Conservation (phyloP, 495 filamentous ascomycete species). For the Bathelium albidoporum region DNA sequence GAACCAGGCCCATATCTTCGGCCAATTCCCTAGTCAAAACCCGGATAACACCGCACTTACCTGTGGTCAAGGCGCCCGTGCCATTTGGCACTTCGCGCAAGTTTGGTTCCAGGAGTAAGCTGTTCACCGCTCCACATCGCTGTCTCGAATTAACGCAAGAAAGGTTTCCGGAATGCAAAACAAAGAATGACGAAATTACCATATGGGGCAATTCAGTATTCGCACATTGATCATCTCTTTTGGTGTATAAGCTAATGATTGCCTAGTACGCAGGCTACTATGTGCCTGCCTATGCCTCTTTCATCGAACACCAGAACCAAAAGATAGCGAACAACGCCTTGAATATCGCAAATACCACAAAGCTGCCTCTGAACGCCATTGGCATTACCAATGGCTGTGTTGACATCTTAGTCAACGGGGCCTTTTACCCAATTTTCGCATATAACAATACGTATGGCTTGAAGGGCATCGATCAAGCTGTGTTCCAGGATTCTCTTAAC, state of each 20-base stretch:
- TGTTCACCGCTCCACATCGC: not conserved
- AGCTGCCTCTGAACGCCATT: conserved; percentile 15
- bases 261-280: conserved; percentile 16
- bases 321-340: conserved; percentile 13
- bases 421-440: conserved; percentile 31
- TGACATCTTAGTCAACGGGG: conserved; percentile 31
- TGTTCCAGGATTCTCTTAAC: conserved; percentile 27
- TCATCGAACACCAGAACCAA: conserved; percentile 18
- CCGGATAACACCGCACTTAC: not conserved
- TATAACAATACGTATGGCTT: conserved; percentile 39
- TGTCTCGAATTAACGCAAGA: not conserved
- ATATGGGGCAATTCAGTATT: not conserved
- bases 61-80: not conserved
- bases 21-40: not conserved
- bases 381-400: conserved; percentile 19
- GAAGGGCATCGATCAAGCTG: conserved; percentile 26
- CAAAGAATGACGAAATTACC: not conserved
- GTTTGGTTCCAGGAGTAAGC: conserved; percentile 3
- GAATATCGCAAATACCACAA: conserved; percentile 13
- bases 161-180: conserved; percentile 1
- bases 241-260: not conserved
- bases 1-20: not conserved
- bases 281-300: conserved; percentile 15
- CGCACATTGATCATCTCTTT: not conserved
- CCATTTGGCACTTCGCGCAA: not conserved